Evolutionary conservation across 2,329 filamentous ascomycete genomes (phyloP), one percentile per base, ranked within the genome.

Genomic region (Fusarium devonianum): DNA sequence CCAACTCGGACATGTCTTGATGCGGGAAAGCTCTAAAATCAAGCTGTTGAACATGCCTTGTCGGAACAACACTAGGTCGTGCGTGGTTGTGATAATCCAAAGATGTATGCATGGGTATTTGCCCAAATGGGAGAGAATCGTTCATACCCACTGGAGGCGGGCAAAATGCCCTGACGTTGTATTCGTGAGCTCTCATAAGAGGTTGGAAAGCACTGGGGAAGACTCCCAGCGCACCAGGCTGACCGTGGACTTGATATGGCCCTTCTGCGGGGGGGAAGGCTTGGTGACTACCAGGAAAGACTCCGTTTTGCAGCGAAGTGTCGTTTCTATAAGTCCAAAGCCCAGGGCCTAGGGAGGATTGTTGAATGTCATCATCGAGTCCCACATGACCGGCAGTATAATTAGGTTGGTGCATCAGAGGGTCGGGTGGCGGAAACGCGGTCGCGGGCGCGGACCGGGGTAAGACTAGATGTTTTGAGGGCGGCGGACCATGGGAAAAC

Each of bases 381-480:
- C 36, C 47, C 21, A 44, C 35, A 35, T 57, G 51, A n/a, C 43
- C 42, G 9, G 45, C 38, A 19, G 44, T 37, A 41, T 53, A 62
- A 33, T 39, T 53, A 35, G 51, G 33, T 30, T 48, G 56, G 28
- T 40, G 40, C 47, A 55, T 38, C 35, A 48, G 29, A 29, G 60
- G 35, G 23, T 49, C 37, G 26, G 47, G 26, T 9, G 23, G 38
- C 41, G 55, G 42, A 46, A 62, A 58, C 19, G 53, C 45, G 9
- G 53, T 62, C 17, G 60, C 41, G 16, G 56, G 53, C 14, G 54
- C 55, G n/a, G 65, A 62, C 11, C 82, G 79, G 3, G 90, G 86
- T 19, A 96, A 77, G 14, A 94, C 78, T 68, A 96, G 84, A 68
- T 96, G 92, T 73, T 97, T 97, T 35, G 85, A 77, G 2, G 90